These are phyloP conservation scores for Boletus patriciae DNA, from an alignment of 768 basidiomycete genomes.

Conservation along the genomic window DNA sequence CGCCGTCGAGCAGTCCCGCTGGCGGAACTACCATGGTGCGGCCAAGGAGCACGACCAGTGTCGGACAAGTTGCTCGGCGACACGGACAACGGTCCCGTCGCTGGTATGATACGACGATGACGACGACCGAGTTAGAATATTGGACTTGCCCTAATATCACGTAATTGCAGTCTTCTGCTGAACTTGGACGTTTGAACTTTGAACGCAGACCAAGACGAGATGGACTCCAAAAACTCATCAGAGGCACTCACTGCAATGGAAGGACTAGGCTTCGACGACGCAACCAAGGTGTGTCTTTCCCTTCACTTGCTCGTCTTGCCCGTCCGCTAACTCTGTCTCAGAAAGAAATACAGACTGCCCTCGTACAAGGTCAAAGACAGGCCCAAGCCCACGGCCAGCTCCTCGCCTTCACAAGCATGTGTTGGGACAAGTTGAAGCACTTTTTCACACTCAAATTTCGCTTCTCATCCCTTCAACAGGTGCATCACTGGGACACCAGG, in stretches of 20 bases:
- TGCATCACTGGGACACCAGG: constrained; percentile 81
- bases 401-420: constrained; percentile 77
- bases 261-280: constrained; percentile 58
- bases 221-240: constrained; percentile 28
- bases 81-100: constrained; percentile 7
- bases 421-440: constrained; percentile 85
- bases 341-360: constrained; percentile 80
- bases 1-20: constrained; percentile 15
- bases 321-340: constrained; percentile 31
- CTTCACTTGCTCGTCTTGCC: constrained; percentile 2
- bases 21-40: neutral
- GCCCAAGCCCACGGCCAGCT: constrained; percentile 73
- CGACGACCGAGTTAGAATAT: neutral
- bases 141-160: constrained; percentile 18
- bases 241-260: constrained; percentile 40
- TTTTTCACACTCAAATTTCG: neutral
- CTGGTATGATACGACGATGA: constrained; percentile 13
- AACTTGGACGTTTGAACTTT: neutral
- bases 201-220: neutral
- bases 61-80: constrained; percentile 2
- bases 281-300: constrained; percentile 58
- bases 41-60: constrained; percentile 2
- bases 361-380: constrained; percentile 81
- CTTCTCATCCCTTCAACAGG: constrained; percentile 41
- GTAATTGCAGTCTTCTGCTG: constrained; percentile 26